These are phyloP conservation scores for Xylaria sp. DNA, from an alignment of 2,329 filamentous ascomycete species.

Conservation along the genomic window DNA sequence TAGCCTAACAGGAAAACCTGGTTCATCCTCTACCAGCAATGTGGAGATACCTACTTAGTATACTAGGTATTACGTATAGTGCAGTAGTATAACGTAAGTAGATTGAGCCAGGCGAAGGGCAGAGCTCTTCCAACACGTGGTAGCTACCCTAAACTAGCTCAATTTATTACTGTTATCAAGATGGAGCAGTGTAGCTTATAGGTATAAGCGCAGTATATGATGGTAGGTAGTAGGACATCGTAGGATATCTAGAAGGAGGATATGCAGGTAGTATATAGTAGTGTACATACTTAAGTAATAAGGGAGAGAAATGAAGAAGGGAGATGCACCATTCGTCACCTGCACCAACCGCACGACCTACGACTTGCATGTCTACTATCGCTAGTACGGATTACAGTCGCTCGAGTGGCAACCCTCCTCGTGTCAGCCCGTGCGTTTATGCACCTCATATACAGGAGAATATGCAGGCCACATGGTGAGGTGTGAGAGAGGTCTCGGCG, in stretches of 20 bases:
- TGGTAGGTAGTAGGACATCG: too few relatives aligned
- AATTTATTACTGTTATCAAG: background rate
- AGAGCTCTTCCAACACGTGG: conserved; percentile 32
- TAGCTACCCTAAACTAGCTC: background rate
- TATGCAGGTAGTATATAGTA: background rate
- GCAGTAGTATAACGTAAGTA: background rate
- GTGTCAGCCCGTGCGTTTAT: conserved; percentile 39
- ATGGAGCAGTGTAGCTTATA: background rate
- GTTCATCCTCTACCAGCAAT: background rate
- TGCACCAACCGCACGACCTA: conserved; percentile 8
- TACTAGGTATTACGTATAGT: background rate
- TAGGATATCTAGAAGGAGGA: too few relatives aligned
- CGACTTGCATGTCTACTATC: conserved; percentile 5
- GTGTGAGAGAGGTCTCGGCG: conserved; percentile 35
- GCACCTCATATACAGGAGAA: conserved; percentile 34
- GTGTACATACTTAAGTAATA: background rate
- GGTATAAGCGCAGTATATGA: background rate
- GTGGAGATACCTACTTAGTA: background rate
- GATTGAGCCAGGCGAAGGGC: conserved; percentile 13
- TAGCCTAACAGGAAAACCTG: background rate
- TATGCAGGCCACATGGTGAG: conserved; percentile 40
- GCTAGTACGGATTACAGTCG: conserved; percentile 14
- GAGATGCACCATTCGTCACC: conserved; percentile 15
- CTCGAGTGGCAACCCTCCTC: conserved; percentile 33
- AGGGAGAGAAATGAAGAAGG: conserved; percentile 7